Evolutionary conservation across 805 yeast genomes (phyloP), one percentile per base, ranked within the genome.

Genomic region (Yamadazyma paraphyllophila): DNA sequence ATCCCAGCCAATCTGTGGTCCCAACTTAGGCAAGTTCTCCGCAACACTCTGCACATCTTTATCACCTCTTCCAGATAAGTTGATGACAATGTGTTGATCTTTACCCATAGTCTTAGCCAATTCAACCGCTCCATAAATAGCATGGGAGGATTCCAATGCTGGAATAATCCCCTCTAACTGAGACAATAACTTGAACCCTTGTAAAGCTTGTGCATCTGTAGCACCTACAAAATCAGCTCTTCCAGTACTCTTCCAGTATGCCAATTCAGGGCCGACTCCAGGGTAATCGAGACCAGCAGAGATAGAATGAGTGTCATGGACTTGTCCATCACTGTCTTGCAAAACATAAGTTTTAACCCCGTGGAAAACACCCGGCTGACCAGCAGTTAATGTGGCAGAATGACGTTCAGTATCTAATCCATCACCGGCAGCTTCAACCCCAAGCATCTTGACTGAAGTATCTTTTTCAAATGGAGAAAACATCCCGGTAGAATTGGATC

Each of bases 271-370:
- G 37, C 99, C 99, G 39, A 94, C 99, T 69, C 97, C 99, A 20
- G 99, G 99, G 65, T 94, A 94, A 69, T 94, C 99, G 59, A 94
- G 77, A 55, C 99, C 99, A 33, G 99, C 99, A 52, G 97, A 88
- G 32, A 94, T 95, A 16, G 98, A 92, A 66, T 94, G 98, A 9
- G 99, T 94, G 62, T 94, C 99, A 55, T 86, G 95, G 48, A 94
- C 88, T 73, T 94, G 99, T 43, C 99, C 99, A 64, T 94, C 98
- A 13, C 63, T 58, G 59, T 85, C 88, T 71, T 94, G 99, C 62
- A 94, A 77, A 31, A 94, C 95, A 58, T 85, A 94, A 3, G 99
- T 92, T 67, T 78, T 87, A 41, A 92, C 97, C 66, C 99, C 99
- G 61, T 94, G 99, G 81, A 94, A 85, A 48, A 94, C 98, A 74